Conservation (phyloP, 306 rosid species). For the Sesbania bispinosa region DNA sequence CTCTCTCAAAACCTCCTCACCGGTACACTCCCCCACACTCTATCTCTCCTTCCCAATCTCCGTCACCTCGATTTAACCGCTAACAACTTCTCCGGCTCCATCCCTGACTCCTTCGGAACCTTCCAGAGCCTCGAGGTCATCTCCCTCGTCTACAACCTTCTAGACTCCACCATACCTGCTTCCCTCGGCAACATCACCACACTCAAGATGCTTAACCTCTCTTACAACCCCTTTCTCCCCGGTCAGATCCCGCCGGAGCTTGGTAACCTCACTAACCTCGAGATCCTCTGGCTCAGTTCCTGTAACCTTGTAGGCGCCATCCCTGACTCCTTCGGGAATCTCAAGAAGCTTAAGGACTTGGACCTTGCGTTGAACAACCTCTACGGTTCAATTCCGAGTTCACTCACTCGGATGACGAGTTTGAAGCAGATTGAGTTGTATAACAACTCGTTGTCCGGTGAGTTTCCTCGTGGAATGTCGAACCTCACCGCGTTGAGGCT, state of each 20-base stretch:
- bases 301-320: slow-evolving; percentile 68
- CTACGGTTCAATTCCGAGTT: slow-evolving; percentile 54
- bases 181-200: slow-evolving; percentile 55
- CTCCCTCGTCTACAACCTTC: slow-evolving; percentile 60
- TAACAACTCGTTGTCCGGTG: slow-evolving; percentile 71
- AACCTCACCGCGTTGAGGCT: slow-evolving; percentile 62
- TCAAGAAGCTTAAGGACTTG: slow-evolving; percentile 46
- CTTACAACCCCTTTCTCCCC: slow-evolving; percentile 68
- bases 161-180: slow-evolving; percentile 53
- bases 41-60: slow-evolving; percentile 51
- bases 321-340: slow-evolving; percentile 60
- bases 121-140: slow-evolving; percentile 64
- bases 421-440: slow-evolving; percentile 74
- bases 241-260: slow-evolving; percentile 63
- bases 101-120: slow-evolving; percentile 50
- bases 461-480: slow-evolving; percentile 58
- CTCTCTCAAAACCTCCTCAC: slow-evolving; percentile 81
- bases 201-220: slow-evolving; percentile 68
- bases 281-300: slow-evolving; percentile 62
- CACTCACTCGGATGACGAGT: slow-evolving; percentile 42
- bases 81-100: slow-evolving; percentile 74
- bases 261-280: slow-evolving; percentile 62
- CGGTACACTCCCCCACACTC: slow-evolving; percentile 55
- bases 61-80: slow-evolving; percentile 65
- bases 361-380: slow-evolving; percentile 65